These are phyloP conservation scores for Jamesozyma piceae DNA, from an alignment of 805 yeast genomes.

Conservation along the genomic window DNA sequence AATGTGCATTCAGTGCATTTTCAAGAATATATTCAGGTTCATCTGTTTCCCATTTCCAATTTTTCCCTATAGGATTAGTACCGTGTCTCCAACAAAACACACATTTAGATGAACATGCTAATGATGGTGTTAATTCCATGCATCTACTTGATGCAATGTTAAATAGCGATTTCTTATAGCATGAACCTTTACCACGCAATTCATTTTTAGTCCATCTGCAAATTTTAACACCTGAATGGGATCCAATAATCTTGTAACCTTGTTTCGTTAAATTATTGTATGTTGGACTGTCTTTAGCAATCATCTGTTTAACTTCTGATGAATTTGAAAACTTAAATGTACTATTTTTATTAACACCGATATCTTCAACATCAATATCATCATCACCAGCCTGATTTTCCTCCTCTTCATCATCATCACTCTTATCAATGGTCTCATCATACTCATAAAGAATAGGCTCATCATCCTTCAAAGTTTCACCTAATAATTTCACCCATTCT, in stretches of 20 bases:
- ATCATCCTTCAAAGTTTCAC: conserved; percentile 55
- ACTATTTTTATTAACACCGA: conserved; percentile 43
- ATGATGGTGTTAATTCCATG: conserved; percentile 91
- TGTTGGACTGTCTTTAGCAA: conserved; percentile 81
- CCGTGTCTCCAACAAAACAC: conserved; percentile 98
- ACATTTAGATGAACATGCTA: conserved; percentile 91
- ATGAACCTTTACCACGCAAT: conserved; percentile 85
- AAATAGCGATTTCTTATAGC: conserved; percentile 86
- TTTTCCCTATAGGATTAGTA: conserved; percentile 90
- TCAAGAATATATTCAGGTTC: conserved; percentile 74
- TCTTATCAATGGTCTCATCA: conserved; percentile 49
- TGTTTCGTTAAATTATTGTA: conserved; percentile 81
- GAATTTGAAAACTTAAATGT: conserved; percentile 6
- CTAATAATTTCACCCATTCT: conserved; percentile 59
- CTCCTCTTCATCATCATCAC: conserved; percentile 32
- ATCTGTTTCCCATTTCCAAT: conserved; percentile 95
- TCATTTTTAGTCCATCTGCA: conserved; percentile 97
- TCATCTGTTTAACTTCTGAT: conserved; percentile 64
- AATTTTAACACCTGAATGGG: conserved; percentile 90
- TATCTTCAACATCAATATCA: conserved; percentile 68
- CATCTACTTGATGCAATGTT: conserved; percentile 86
- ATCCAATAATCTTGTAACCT: conserved; percentile 87
- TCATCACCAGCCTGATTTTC: conserved; percentile 16
- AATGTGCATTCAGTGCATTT: conserved; percentile 84
- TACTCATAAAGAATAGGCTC: conserved; percentile 58